Evolutionary conservation across 768 basidiomycete species (phyloP).

Genomic region (Leccinellum albellum): DNA sequence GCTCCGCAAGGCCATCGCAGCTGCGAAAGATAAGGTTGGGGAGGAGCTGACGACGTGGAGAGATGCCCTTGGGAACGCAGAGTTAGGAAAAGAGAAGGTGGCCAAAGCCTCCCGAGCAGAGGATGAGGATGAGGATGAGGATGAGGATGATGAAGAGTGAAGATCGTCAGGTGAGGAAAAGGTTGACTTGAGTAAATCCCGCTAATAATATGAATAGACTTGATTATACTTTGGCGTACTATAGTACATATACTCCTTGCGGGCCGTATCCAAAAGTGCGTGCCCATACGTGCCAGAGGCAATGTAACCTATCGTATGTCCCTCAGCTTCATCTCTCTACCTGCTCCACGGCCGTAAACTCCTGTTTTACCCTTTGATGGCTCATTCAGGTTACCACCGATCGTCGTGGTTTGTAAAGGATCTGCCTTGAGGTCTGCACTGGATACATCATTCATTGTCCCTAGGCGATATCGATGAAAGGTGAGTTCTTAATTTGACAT

Average conservation of each 20-base stretch:
- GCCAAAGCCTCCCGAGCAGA: conserved; percentile 41
- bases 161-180: background rate
- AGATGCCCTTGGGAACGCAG: conserved; percentile 64
- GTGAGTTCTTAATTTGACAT: too few relatives aligned
- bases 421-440: conserved; percentile 34
- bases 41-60: conserved; percentile 72
- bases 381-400: conserved; percentile 53
- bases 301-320: conserved; percentile 22
- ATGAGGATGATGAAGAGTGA: conserved; percentile 35
- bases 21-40: conserved; percentile 54
- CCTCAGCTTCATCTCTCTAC: conserved; percentile 42
- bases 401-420: conserved; percentile 44
- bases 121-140: conserved; percentile 47
- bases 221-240: background rate
- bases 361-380: conserved; percentile 48
- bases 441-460: conserved; percentile 26
- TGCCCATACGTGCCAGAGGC: background rate
- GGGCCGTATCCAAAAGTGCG: background rate
- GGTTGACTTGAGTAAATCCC: background rate
- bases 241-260: background rate
- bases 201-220: background rate
- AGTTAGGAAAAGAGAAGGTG: conserved; percentile 56
- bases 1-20: conserved; percentile 46
- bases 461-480: conserved; percentile 22
- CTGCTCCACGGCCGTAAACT: conserved; percentile 51